Percentiles rank a stretch among this genome's conserved stretches.
These are phyloP conservation scores for Amanita inopinata DNA, from an alignment of 768 basidiomycete species.

Conservation along the genomic window DNA sequence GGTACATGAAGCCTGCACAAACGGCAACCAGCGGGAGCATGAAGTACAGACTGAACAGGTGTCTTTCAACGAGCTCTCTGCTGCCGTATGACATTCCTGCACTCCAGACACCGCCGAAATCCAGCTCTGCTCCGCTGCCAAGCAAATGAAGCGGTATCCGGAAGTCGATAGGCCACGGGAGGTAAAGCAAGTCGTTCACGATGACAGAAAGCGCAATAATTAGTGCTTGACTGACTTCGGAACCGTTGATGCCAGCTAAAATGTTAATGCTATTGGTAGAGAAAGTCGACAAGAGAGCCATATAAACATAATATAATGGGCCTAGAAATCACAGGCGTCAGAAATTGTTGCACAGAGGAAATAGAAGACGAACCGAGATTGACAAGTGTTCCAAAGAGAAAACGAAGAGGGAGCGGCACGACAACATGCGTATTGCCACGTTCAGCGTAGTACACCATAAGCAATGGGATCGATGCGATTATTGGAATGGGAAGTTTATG, in stretches of 20 bases:
- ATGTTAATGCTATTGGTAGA: slow-evolving; percentile 98
- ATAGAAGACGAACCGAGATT: slow-evolving; percentile 60
- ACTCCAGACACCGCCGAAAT: slow-evolving; percentile 70
- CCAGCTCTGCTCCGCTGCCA: slow-evolving; percentile 55
- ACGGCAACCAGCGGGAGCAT: slow-evolving; percentile 93
- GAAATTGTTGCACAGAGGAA: neutral
- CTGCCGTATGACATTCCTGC: slow-evolving; percentile 85
- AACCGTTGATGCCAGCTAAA: slow-evolving; percentile 93
- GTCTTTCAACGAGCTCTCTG: slow-evolving; percentile 79
- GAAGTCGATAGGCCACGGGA: slow-evolving; percentile 80
- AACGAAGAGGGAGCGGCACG: slow-evolving; percentile 75
- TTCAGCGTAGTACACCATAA: slow-evolving; percentile 96
- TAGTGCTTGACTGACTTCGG: slow-evolving; percentile 89
- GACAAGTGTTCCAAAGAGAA: slow-evolving; percentile 66
- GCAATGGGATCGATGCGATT: slow-evolving; percentile 87
- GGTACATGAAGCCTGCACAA: slow-evolving; percentile 83
- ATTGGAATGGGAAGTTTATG: slow-evolving; percentile 97
- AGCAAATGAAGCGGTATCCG: slow-evolving; percentile 62
- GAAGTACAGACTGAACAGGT: slow-evolving; percentile 94
- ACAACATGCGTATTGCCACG: slow-evolving; percentile 90
- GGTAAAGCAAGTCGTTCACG: slow-evolving; percentile 85
- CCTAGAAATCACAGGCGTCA: slow-evolving; percentile 39
- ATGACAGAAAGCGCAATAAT: slow-evolving; percentile 88
- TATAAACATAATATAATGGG: slow-evolving; percentile 92
- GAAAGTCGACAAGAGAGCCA: slow-evolving; percentile 93